phyloP scores from a whole-genome alignment of 2,329 filamentous ascomycete species.

The Ceratocystis destructans region DNA sequence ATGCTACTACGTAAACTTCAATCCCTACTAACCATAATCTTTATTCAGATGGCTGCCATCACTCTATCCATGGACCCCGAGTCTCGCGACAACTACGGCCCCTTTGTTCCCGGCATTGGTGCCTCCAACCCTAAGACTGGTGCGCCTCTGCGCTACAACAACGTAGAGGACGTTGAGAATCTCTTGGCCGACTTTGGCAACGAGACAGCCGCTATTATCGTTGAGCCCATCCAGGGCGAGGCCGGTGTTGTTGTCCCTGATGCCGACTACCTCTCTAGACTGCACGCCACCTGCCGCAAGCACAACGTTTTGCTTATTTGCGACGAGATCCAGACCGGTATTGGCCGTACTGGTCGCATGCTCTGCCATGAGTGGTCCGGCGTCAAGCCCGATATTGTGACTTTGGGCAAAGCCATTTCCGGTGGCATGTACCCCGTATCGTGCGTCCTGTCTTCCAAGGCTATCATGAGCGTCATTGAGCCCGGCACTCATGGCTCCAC shows the following conservation, averaged over 20 bases:
- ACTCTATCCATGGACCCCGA: conserved; percentile 92
- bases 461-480: conserved; percentile 91
- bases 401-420: conserved; percentile 93
- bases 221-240: conserved; percentile 95
- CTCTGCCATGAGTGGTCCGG: conserved; percentile 89
- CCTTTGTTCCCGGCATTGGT: conserved; percentile 81
- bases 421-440: conserved; percentile 99
- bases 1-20: background rate
- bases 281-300: conserved; percentile 78
- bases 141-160: conserved; percentile 73
- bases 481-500: conserved; percentile 94
- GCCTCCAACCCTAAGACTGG: conserved; percentile 59
- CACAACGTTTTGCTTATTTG: conserved; percentile 93
- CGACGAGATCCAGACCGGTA: conserved; percentile 97
- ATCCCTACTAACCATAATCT: conserved; percentile 12
- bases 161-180: conserved; percentile 63
- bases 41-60: conserved; percentile 68
- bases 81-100: conserved; percentile 91
- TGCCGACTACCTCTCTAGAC: conserved; percentile 69
- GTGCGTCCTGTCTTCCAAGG: conserved; percentile 72
- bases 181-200: conserved; percentile 68
- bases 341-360: conserved; percentile 86
- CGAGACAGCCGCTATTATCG: conserved; percentile 80
- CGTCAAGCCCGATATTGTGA: conserved; percentile 88
- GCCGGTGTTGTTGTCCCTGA: conserved; percentile 92